These are phyloP conservation scores for Avena insularis DNA, from an alignment of 176 grass and related monocot genomes.

Conservation along the genomic window DNA sequence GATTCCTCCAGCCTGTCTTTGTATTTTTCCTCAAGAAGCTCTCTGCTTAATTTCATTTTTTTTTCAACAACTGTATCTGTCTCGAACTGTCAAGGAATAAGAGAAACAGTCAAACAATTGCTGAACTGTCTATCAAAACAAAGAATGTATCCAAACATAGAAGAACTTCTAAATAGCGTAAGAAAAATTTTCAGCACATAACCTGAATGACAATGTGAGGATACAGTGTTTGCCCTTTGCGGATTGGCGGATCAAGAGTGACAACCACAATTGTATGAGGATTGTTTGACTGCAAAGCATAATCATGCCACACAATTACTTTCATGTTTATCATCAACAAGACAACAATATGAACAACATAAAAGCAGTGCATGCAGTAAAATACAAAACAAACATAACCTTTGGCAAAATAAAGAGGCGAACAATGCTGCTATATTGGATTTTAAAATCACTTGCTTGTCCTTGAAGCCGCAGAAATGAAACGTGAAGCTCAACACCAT, in stretches of 20 bases:
- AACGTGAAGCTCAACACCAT: constrained; percentile 88
- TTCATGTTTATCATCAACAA: constrained; percentile 26
- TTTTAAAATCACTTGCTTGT: constrained; percentile 99
- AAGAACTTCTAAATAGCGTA: constrained; percentile 20
- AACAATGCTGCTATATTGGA: constrained; percentile 91
- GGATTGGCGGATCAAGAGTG: constrained; percentile 98
- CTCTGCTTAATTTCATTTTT: constrained; percentile 67
- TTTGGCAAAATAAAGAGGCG: constrained; percentile 95
- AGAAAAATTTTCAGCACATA: constrained; percentile 32
- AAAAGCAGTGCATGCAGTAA: background rate
- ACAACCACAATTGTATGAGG: constrained; percentile 96
- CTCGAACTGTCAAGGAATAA: constrained; percentile 79
- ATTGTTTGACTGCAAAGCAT: constrained; percentile 82
- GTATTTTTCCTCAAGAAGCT: constrained; percentile 78
- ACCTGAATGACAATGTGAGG: constrained; percentile 99
- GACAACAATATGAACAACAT: constrained; percentile 21
- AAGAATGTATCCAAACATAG: constrained; percentile 4
- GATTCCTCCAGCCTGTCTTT: constrained; percentile 78
- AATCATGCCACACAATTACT: constrained; percentile 40
- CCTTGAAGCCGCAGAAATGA: constrained; percentile 94
- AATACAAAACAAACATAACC: constrained; percentile 54
- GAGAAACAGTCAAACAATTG: constrained; percentile 39
- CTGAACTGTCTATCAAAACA: constrained; percentile 32
- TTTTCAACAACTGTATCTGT: constrained; percentile 78
- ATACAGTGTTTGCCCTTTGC: constrained; percentile 98